Conservation (phyloP, 2,329 filamentous ascomycete genomes). For the Monilinia laxa region DNA sequence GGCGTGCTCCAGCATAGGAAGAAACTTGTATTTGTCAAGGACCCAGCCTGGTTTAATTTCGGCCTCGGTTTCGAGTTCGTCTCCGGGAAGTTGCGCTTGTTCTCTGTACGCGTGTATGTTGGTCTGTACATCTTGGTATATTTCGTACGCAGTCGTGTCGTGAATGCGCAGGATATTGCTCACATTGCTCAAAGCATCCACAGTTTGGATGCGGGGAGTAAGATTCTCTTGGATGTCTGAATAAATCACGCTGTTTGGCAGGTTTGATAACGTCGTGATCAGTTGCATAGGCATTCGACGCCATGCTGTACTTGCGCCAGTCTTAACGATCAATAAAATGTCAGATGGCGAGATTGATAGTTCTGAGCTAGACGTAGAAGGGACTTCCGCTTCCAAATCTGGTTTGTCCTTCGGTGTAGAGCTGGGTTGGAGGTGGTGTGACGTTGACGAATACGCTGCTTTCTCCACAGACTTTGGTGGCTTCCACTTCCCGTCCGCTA, state of each 20-base stretch:
- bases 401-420: neutral
- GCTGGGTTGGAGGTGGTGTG: neutral
- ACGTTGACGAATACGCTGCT: constrained; percentile 6
- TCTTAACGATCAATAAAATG: constrained; percentile 26
- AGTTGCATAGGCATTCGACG: constrained; percentile 26
- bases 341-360: constrained; percentile 17
- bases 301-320: constrained; percentile 24
- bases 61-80: constrained; percentile 16
- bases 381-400: neutral
- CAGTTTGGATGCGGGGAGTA: neutral
- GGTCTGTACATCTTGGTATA: constrained; percentile 14
- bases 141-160: constrained; percentile 15
- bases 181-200: constrained; percentile 23
- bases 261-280: constrained; percentile 17
- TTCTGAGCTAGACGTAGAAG: neutral
- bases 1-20: constrained; percentile 25
- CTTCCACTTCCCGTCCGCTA: neutral
- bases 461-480: constrained; percentile 4
- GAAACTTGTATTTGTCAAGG: constrained; percentile 27
- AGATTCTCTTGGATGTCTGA: constrained; percentile 13
- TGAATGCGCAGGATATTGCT: constrained; percentile 12
- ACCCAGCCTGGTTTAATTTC: constrained; percentile 21
- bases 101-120: constrained; percentile 21
- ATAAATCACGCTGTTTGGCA: constrained; percentile 2
- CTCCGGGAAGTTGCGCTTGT: constrained; percentile 22